Percentiles rank a stretch among this genome's conserved stretches.
These are phyloP conservation scores for Gastrolobium bilobum DNA, from an alignment of 306 rosid genomes.

Conservation along the genomic window DNA sequence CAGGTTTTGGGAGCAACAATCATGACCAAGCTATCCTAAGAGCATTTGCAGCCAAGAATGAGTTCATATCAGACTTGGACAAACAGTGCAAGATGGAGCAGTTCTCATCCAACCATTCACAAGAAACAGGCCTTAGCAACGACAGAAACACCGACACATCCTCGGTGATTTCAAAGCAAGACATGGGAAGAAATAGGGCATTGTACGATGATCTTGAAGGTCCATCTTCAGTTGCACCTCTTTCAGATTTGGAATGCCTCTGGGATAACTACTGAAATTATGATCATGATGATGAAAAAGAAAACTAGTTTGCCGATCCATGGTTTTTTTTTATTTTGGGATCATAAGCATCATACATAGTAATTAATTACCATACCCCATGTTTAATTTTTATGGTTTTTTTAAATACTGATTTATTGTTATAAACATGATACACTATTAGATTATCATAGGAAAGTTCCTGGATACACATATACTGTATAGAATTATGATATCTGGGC, in stretches of 20 bases:
- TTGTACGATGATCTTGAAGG: conserved; percentile 59
- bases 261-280: conserved; percentile 65
- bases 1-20: conserved; percentile 7
- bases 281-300: background rate
- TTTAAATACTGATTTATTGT: conserved; percentile 42
- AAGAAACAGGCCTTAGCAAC: conserved; percentile 76
- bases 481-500: conserved; percentile 58
- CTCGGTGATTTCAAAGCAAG: conserved; percentile 67
- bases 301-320: conserved; percentile 50
- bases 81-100: conserved; percentile 71
- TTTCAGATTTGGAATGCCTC: conserved; percentile 64
- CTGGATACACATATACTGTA: conserved; percentile 54
- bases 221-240: conserved; percentile 56
- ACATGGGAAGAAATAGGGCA: conserved; percentile 49
- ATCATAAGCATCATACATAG: conserved; percentile 51
- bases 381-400: background rate
- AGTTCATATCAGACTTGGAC: background rate
- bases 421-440: conserved; percentile 39
- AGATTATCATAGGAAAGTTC: conserved; percentile 48
- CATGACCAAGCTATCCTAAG: conserved; percentile 40
- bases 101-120: conserved; percentile 76
- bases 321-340: conserved; percentile 49
- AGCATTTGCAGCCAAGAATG: conserved; percentile 38
- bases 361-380: conserved; percentile 15
- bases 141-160: conserved; percentile 74